Percentiles rank a stretch among this genome's conserved stretches.
These are phyloP conservation scores for Brassica juncea DNA, from an alignment of 345 rosid species.

Conservation along the genomic window DNA sequence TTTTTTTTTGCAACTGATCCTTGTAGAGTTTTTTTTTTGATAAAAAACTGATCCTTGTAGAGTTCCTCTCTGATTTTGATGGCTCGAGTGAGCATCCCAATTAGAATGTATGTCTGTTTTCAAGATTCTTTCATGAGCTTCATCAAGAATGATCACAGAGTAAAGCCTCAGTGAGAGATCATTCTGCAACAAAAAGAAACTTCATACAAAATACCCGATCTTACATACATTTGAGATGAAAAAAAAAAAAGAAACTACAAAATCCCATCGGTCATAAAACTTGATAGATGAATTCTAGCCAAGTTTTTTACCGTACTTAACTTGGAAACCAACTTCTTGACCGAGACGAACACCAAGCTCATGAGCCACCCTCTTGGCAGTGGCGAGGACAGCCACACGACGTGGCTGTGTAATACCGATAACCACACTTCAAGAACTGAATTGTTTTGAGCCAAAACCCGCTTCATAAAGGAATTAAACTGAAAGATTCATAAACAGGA, in stretches of 20 bases:
- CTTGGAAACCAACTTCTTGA: constrained; percentile 90
- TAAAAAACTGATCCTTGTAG: too few relatives aligned
- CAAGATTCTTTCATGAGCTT: background rate
- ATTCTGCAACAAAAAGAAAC: background rate
- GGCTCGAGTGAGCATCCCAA: background rate
- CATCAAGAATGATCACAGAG: background rate
- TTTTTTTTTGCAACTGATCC: too few relatives aligned
- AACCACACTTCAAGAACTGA: constrained; percentile 54
- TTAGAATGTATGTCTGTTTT: too few relatives aligned
- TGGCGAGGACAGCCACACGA: constrained; percentile 92
- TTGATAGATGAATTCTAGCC: constrained; percentile 73
- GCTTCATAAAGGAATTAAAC: constrained; percentile 79
- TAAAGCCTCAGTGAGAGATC: background rate
- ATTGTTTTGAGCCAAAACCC: constrained; percentile 71
- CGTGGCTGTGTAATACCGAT: constrained; percentile 96
- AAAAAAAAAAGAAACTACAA: background rate
- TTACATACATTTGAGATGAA: background rate
- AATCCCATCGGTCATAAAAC: constrained; percentile 90
- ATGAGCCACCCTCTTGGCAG: constrained; percentile 83
- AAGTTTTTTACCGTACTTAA: constrained; percentile 80
- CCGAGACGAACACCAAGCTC: constrained; percentile 85
- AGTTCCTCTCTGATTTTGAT: background rate
- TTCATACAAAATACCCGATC: background rate
- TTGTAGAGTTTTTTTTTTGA: too few relatives aligned
- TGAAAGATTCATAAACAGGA: constrained; percentile 38